Evolutionary conservation across 768 basidiomycete genomes (phyloP), one percentile per base, ranked within the genome.

Genomic region (Pleurotus pulmonarius): DNA sequence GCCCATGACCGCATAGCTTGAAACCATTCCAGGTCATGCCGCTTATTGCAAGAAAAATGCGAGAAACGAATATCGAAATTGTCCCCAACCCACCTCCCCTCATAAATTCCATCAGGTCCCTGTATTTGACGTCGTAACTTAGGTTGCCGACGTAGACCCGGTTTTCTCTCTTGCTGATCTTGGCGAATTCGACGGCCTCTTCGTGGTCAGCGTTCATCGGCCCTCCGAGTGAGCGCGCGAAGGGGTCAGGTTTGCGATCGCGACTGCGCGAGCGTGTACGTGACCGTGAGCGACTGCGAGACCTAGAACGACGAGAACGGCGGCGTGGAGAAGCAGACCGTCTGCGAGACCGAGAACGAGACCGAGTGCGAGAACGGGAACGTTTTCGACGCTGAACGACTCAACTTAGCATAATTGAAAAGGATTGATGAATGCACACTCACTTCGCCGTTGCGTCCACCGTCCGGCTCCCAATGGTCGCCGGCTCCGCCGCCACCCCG

Each of bases 61-160:
- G 72, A 81, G 83, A 76, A 86, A 73, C 68, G 68, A 69, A 70
- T 69, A 49, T 49, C 76, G 81, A 75, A 78, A 78, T 85, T 84
- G 41, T 82, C 87, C 85, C 83, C 85, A 76, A 94, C 95, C 89
- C 92, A 97, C 95, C 94, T 94, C 92, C 92, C 88, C 92, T 84
- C 94, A 97, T 96, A 72, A 97, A 98, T 86, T 98, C 94, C 85
- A 95, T 94, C 74, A 99, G 81, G 79, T 98, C 97, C 75, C 94
- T 85, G 78, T 96, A 98, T 77, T 89, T 95, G 86, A 94, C 92
- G 72, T 96, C 92, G 81, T 98, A 99, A 70, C 92, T 93, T 75
- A 99, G 85, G 73, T 99, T 99, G 69, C 97, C 96, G 72, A 98
- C 93, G 67, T 99, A 99, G 66, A 98, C 94, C 64, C 96, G 83